Base-by-base conservation (phyloP, 2,329 filamentous ascomycete species). In the Pseudogymnoascus sp. region DNA sequence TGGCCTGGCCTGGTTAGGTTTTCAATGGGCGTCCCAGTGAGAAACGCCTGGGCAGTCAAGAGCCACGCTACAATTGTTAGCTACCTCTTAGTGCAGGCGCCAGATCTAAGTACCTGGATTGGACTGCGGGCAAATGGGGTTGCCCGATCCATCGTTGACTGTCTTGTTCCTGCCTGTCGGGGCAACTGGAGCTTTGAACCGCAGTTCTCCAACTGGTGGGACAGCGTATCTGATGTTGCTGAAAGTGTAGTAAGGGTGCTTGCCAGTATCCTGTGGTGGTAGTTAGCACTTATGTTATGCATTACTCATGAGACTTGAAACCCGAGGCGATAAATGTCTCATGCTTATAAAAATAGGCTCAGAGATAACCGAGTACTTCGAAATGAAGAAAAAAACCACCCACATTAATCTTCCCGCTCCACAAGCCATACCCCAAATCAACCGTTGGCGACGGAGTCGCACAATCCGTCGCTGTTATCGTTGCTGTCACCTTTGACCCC, bases 221-320 rank as follows among this genome's bases (percentile, higher is more conserved):
- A 73, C 74, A 1, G 77, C 78, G 64, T 76, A 81, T 29, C 77
- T 71, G 58, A 81, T 76, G n/a, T 78, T 79, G 61, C 67, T 72
- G 66, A 77, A 77, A 17, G 70, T 70, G 66, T 75, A 77, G 62
- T 74, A 76, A 12, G 44, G 44, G 44, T 55, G 44, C 39, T 68
- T 61, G 4, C 73, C 71, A 25, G 71, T 73, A 33, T 59, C 65
- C 70, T 71, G 35, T 25, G 5, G 58, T 1, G 17, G 17, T 44
- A 17, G n/a, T 42, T 17, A 29, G 39, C 13, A 3, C 13, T 39
- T n/a, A n/a, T 36, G 36, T 15, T 29, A 51, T 17, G 51, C 31
- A 27, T 27, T 13, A n/a, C 42, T 21, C 29, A 33, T 25, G 42
- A 59, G 15, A 39, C 35, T 33, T 60, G 12, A 25, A 15, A n/a